Base-by-base conservation (phyloP, 148 eudicot species). In the Drosera capensis region DNA sequence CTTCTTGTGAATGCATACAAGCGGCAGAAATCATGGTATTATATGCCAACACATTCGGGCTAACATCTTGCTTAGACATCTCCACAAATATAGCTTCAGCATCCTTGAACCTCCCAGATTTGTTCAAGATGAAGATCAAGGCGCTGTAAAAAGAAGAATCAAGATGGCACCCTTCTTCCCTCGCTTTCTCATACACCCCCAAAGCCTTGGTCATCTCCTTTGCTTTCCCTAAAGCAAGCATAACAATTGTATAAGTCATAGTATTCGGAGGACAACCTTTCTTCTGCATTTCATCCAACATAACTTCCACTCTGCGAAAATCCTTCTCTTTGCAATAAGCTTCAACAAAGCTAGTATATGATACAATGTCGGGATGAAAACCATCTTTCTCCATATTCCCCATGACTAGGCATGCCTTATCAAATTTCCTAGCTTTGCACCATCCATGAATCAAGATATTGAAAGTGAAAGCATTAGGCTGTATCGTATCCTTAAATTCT, bases 381-480 rank as follows among this genome's bases (percentile, higher is more conserved):
- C 96, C 96, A 41, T 64, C 47, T 31, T 45, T 52, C 46, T 68
- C 66, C 94, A 82, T 87, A 46, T 62, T 78, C 21, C 45, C 67
- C 68, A 79, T 57, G 14, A 53, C 64, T 14, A 50, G 37, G 35
- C 48, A 52, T 14, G 81, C 90, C 58, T 71, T 77, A 19, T 47
- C 73, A 26, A 71, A 22, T 50, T 68, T 29, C 68, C 77, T 67
- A 45, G 54, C 56, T 63, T 75, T 88, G 64, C 92, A 74, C 82
- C 74, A 83, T 37, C 96, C 96, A 60, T 80, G 90, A 20, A 88
- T 58, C 60, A 88, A 71, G 16, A 75, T 45, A 46, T 80, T 83
- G 39, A 58, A 83, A 14, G 83, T 79, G 41, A 11, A 51, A 22
- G 14, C 12, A 55, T 64, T 48, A 12, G 82, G 86, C 36, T 60